Conservation (phyloP, 129 eudicot genomes). For the Chrysanthemum makinoi region DNA sequence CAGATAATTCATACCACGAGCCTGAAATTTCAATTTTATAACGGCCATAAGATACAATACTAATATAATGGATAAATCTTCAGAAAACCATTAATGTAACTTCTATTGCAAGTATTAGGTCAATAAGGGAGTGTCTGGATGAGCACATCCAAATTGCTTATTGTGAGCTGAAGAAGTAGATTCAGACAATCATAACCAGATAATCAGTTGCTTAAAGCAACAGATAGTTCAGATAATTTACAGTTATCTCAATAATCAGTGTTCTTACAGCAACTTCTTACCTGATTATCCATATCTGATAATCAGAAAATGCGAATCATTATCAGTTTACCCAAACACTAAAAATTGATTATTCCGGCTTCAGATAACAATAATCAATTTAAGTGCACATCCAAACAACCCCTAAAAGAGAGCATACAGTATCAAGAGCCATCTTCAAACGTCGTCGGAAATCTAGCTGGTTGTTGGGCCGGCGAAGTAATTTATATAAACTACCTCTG, state of each 20-base stretch:
- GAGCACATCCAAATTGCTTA: background rate
- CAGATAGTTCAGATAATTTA: conserved; percentile 3
- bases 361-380: conserved; percentile 13
- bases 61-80: conserved; percentile 5
- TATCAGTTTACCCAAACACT: conserved; percentile 19
- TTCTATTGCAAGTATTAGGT: background rate
- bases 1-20: conserved; percentile 96
- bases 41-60: conserved; percentile 7
- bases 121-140: conserved; percentile 8
- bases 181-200: conserved; percentile 4
- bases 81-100: conserved; percentile 15
- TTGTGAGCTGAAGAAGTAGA: background rate
- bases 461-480: conserved; percentile 86
- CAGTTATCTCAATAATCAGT: conserved; percentile 17
- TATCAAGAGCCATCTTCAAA: conserved; percentile 93
- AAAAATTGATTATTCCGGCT: conserved; percentile 17
- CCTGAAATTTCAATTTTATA: conserved; percentile 52
- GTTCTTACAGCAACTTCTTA: conserved; percentile 20
- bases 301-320: conserved; percentile 23
- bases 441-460: conserved; percentile 92
- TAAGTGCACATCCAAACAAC: conserved; percentile 18
- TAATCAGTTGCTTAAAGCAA: conserved; percentile 1
- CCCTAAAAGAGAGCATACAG: conserved; percentile 48
- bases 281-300: conserved; percentile 27
- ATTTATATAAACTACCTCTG: conserved; percentile 98